Evolutionary conservation across 1,139 yeast genomes (phyloP), one percentile per base, ranked within the genome.

Genomic region (Kodamaea ohmeri): DNA sequence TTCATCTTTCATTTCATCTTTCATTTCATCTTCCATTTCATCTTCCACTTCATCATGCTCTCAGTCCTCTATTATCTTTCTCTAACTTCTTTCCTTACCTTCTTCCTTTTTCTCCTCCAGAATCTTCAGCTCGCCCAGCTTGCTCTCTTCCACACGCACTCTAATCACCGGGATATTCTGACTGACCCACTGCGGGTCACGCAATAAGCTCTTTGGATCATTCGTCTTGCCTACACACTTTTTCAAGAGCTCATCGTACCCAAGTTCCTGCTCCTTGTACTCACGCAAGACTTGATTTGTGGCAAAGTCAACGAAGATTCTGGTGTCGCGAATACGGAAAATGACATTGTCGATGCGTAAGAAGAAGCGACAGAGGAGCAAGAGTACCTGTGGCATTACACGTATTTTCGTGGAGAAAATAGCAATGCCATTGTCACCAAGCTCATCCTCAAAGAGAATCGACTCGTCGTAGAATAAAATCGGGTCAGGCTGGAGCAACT

Each of bases 371-470:
- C 83, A 77, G 35, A 92, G 67, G 26, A 92, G 49, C 31, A 92
- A 65, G 44, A 92, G 58, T 43, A 96, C 77, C 35, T 83, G 76
- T 5, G 83, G 82, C 97, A 92, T 94, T 2, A 89, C 97, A 48
- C 99, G 67, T 20, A 94, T 77, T 58, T 89, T 89, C 22, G 83
- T 80, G 38, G 81, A 78, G 38, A 87, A 63, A 40, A 87, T 74
- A 0, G 94, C 80, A 18, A 88, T 84, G 3, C 99, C 99, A 58
- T 92, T 92, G 59, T 92, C 99, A 3, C 96, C 98, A 41, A 92
- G 68, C 57, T 92, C 99, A 55, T 92, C 98, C 56, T 92, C 99
- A 55, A 78, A 94, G 24, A 94, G 66, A 6, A 87, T 78, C 63
- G 88, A 79, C 51, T 90, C 97, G 56, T 89, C 97, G 55, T 79